Evolutionary conservation across 441 rosid species (phyloP).

Genomic region (Metrosideros polymorpha): DNA sequence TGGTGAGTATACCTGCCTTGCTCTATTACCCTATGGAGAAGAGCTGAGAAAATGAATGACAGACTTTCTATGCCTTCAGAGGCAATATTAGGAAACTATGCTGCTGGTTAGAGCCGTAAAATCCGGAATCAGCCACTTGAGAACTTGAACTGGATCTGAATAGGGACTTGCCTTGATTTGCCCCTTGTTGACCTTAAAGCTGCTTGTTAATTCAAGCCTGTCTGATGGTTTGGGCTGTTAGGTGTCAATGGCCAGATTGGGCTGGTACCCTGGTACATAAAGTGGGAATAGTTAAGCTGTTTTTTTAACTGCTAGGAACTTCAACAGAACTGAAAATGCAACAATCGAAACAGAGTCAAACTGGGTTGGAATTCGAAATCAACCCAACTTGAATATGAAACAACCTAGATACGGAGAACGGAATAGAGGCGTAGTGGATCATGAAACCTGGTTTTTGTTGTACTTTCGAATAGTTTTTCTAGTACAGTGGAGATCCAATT

Average conservation of each 20-base stretch:
- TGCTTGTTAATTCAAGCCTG: not conserved
- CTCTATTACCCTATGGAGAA: not conserved
- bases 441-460: not conserved
- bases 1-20: constrained; percentile 41
- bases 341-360: not conserved
- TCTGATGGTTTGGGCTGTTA: not conserved
- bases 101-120: not conserved
- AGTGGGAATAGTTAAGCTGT: not conserved
- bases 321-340: not conserved
- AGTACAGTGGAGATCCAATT: not conserved
- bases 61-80: not conserved
- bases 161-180: not conserved
- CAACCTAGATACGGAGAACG: not conserved
- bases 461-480: not conserved
- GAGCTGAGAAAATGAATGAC: not conserved
- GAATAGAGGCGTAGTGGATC: not conserved
- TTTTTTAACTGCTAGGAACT: not conserved
- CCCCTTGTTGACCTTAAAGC: not conserved
- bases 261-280: not conserved
- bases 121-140: not conserved
- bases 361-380: not conserved
- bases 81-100: not conserved
- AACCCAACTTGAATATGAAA: not conserved
- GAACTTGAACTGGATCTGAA: not conserved
- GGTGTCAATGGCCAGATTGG: not conserved